phyloP scores from a whole-genome alignment of 2,329 filamentous ascomycete species.

The Juglanconis sp. region DNA sequence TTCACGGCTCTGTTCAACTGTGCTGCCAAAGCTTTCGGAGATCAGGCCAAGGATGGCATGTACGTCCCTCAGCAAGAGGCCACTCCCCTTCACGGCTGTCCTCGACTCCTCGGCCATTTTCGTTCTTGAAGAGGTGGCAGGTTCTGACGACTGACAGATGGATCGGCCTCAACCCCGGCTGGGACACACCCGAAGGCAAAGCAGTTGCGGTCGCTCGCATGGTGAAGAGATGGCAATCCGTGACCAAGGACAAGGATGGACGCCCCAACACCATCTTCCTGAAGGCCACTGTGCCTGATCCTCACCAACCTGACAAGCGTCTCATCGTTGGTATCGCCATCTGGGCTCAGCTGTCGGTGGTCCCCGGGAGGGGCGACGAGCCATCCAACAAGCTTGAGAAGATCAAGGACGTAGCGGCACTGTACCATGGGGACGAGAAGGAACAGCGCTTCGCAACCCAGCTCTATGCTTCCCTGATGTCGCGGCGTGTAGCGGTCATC shows the following conservation, averaged over 20 bases:
- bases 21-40: neutral
- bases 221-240: slow-evolving; percentile 37
- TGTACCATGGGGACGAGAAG: slow-evolving; percentile 40
- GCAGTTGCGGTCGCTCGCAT: slow-evolving; percentile 34
- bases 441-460: slow-evolving; percentile 47
- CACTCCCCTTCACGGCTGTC: neutral
- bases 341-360: slow-evolving; percentile 50
- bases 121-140: neutral
- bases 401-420: slow-evolving; percentile 29
- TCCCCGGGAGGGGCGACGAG: slow-evolving; percentile 45
- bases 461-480: slow-evolving; percentile 40
- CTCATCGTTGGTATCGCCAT: slow-evolving; percentile 51
- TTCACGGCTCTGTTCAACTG: neutral
- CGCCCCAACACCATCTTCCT: slow-evolving; percentile 49
- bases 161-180: slow-evolving; percentile 49
- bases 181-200: slow-evolving; percentile 48
- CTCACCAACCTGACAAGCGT: slow-evolving; percentile 24
- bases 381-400: slow-evolving; percentile 31
- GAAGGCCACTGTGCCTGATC: slow-evolving; percentile 46
- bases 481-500: slow-evolving; percentile 39
- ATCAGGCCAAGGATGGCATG: neutral
- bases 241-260: slow-evolving; percentile 40
- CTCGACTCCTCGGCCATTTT: no score
- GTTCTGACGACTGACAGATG: slow-evolving; percentile 28
- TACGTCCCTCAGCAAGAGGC: neutral